Conservation (phyloP, 1,139 yeast species). For the Sugiyamaella sp. region DNA sequence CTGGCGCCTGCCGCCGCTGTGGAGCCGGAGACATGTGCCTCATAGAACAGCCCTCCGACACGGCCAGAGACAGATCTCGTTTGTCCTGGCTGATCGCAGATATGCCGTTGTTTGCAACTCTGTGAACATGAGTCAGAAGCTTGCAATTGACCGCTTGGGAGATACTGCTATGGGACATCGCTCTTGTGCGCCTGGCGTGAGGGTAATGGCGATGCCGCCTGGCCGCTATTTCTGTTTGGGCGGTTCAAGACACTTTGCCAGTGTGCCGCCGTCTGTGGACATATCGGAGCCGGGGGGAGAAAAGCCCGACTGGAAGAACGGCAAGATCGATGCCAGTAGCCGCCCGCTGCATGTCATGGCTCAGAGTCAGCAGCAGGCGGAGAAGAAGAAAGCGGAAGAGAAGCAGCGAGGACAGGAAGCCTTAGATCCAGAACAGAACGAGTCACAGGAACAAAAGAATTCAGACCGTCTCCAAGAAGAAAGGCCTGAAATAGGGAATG, state of each 20-base stretch:
- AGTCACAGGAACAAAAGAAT: background rate
- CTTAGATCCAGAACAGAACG: background rate
- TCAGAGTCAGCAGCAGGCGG: background rate
- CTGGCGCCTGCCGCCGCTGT: background rate
- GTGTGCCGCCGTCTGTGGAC: slow-evolving; percentile 7
- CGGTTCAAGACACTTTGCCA: background rate
- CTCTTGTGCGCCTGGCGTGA: too few species aligned
- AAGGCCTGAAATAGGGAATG: too few species aligned
- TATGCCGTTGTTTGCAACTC: too few species aligned
- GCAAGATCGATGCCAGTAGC: background rate
- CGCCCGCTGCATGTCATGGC: background rate
- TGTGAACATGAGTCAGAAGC: too few species aligned
- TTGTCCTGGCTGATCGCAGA: too few species aligned
- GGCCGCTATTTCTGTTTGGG: background rate
- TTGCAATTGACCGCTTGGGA: too few species aligned
- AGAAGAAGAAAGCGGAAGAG: background rate
- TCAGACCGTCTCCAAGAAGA: too few species aligned
- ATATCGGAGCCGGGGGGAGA: slow-evolving; percentile 1
- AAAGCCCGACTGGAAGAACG: background rate
- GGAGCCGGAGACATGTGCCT: background rate
- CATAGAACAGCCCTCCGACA: too few species aligned
- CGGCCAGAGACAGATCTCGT: too few species aligned
- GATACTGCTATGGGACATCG: too few species aligned
- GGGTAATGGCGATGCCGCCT: background rate
- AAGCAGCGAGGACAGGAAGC: background rate